Percentiles rank a stretch among this genome's conserved stretches.
Conservation (phyloP, 225 moss, liverwort and hornwort genomes). For the Ulota crispa region DNA sequence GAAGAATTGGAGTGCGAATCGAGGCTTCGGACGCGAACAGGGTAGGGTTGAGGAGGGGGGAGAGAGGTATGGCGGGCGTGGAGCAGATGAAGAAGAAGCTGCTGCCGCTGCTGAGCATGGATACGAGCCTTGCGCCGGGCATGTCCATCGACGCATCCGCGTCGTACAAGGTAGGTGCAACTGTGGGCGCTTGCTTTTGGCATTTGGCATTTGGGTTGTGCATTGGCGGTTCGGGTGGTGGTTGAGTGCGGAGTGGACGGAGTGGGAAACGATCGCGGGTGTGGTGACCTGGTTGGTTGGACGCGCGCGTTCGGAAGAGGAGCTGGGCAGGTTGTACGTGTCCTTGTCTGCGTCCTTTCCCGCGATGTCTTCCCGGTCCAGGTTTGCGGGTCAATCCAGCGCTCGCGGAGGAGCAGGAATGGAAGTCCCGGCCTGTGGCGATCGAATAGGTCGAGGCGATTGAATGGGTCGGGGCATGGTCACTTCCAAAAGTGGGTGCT, state of each 20-base stretch:
- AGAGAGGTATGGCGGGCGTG: conserved; percentile 79
- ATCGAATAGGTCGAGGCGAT: neutral
- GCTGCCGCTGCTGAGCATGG: conserved; percentile 79
- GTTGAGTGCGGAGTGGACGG: neutral
- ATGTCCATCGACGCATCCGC: conserved; percentile 98
- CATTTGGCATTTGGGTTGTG: neutral
- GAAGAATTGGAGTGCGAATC: neutral
- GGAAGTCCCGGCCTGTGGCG: neutral
- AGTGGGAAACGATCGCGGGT: neutral
- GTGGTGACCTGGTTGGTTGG: neutral
- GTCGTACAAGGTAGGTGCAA: conserved; percentile 81
- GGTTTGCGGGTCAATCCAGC: neutral
- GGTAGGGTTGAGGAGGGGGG: conserved; percentile 20
- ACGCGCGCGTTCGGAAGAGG: neutral
- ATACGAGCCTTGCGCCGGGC: conserved; percentile 71
- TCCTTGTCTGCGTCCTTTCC: neutral
- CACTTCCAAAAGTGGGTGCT: neutral
- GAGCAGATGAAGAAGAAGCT: conserved; percentile 99
- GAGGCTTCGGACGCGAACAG: neutral
- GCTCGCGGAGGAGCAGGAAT: neutral
- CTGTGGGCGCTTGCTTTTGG: neutral
- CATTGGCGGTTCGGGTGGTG: neutral
- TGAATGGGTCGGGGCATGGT: neutral
- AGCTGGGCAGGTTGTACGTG: neutral
- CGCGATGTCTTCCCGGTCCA: neutral